A percentile compares a stretch with the other conserved stretches of the same genome.
Evolutionary conservation across 805 yeast genomes (phyloP).

Genomic region (Yarrowia sp.): DNA sequence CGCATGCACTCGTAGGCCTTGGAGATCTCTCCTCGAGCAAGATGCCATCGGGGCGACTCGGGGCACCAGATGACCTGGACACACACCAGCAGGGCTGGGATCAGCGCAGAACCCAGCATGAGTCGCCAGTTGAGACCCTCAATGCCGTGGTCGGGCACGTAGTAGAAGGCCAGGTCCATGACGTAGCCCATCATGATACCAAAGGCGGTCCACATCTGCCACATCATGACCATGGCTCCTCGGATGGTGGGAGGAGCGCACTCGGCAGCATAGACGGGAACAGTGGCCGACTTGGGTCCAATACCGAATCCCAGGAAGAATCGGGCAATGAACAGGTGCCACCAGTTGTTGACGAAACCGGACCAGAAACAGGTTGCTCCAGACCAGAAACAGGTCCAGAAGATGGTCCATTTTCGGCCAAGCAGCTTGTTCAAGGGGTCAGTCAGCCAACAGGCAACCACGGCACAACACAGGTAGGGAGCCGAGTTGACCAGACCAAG

Average conservation of each 20-base stretch:
- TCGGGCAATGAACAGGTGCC: constrained; percentile 65
- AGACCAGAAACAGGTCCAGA: constrained; percentile 63
- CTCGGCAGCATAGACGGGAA: constrained; percentile 72
- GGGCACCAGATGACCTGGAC: constrained; percentile 64
- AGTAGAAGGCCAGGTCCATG: constrained; percentile 59
- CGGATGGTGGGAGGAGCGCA: constrained; percentile 63
- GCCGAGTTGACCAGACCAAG: constrained; percentile 69
- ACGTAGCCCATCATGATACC: constrained; percentile 75
- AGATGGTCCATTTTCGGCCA: constrained; percentile 69
- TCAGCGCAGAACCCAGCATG: constrained; percentile 69
- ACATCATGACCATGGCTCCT: constrained; percentile 72
- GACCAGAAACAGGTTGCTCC: constrained; percentile 69
- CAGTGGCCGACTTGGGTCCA: constrained; percentile 71
- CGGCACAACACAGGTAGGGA: constrained; percentile 67
- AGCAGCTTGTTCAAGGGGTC: constrained; percentile 58
- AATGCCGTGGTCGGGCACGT: constrained; percentile 8
- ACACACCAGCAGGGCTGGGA: constrained; percentile 63
- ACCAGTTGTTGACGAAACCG: constrained; percentile 67
- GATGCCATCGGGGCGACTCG: constrained; percentile 75
- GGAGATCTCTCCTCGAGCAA: constrained; percentile 58
- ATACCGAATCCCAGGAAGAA: constrained; percentile 68
- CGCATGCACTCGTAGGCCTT: constrained; percentile 61
- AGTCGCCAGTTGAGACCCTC: constrained; percentile 59
- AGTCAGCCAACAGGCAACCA: constrained; percentile 63
- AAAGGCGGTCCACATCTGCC: constrained; percentile 79